Base-by-base conservation (phyloP, 768 basidiomycete species). In the Hygrophoropsis aurantiaca region DNA sequence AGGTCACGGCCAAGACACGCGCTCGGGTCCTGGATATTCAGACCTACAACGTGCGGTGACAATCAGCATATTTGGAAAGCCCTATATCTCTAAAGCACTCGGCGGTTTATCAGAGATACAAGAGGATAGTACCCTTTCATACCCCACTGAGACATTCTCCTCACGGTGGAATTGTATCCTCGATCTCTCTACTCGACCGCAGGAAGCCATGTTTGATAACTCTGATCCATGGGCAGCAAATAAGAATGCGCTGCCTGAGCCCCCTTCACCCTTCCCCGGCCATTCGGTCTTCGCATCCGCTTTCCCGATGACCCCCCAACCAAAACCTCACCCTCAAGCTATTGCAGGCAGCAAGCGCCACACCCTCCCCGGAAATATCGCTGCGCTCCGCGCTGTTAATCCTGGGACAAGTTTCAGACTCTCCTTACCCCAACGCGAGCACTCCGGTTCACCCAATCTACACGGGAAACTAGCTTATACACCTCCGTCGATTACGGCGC, bases 141-240 rank as follows among this genome's bases (percentile, higher is more conserved):
- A 83, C 54, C 90, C 87, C 0, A 90, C 93, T 7, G 71, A 68
- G 11, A 74, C 81, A 0, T 97, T 94, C 64, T 80, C 84, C 0
- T 94, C 93, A 1, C 74, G 85, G 24, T 97, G 94, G 94, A 95
- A 91, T 54, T 94, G 91, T 54, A 73, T 90, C 2, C 80, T 97
- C 16, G 90, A 94, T 62, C 74, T 97, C n/a, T 68, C 78, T 2
- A 58, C 76, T 3, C 64, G 57, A 41, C 56, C 54, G 18, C 54
- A 25, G 25, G 53, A 65, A 50, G 53, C 56, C 53, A 51, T 56
- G 36, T 30, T 24, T 40, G 52, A 53, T 45, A 43, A 54, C 23
- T 50, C 48, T 24, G 58, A 52, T 42, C 38, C 45, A 18, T 41
- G 46, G 45, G 52, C 27, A 35, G 43, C 21, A 11, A 52, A 57